These are phyloP conservation scores for Penicillium verhagenii DNA, from an alignment of 495 filamentous ascomycete genomes.

Conservation along the genomic window DNA sequence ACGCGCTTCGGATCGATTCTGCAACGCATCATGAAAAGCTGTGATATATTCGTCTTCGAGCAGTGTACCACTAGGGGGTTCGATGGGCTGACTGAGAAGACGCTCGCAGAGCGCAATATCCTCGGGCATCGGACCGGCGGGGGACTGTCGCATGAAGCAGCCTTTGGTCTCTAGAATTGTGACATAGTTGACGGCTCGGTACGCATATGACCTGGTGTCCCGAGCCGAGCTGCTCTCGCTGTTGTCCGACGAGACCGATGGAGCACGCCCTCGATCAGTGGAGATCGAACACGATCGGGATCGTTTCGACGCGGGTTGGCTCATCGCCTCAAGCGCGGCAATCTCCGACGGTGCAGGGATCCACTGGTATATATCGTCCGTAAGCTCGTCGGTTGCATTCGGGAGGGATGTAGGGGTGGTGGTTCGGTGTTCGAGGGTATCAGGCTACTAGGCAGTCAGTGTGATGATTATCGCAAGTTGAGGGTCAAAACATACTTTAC, in stretches of 20 bases:
- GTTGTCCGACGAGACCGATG: no score
- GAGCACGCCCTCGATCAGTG: no score
- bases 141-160: constrained; percentile 5
- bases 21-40: no score
- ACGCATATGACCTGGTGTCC: constrained; percentile 4
- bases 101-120: constrained; percentile 5
- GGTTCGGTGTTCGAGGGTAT: constrained; percentile 1
- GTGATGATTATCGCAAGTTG: not conserved
- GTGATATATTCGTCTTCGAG: not conserved
- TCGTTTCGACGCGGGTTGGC: constrained; percentile 2
- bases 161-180: constrained; percentile 4
- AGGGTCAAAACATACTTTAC: constrained; percentile 1
- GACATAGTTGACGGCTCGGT: constrained; percentile 3
- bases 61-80: not conserved
- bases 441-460: constrained; percentile 5
- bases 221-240: constrained; percentile 7
- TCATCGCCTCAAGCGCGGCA: constrained; percentile 1
- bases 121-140: not conserved
- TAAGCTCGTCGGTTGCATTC: not conserved
- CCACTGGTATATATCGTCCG: constrained; percentile 6
- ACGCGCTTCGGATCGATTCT: no score
- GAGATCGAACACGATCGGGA: constrained; percentile 4
- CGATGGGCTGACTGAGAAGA: constrained; percentile 1
- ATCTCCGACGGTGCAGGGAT: constrained; percentile 6
- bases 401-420: not conserved